Conservation (phyloP, 441 rosid species). For the Viola pubescens region DNA sequence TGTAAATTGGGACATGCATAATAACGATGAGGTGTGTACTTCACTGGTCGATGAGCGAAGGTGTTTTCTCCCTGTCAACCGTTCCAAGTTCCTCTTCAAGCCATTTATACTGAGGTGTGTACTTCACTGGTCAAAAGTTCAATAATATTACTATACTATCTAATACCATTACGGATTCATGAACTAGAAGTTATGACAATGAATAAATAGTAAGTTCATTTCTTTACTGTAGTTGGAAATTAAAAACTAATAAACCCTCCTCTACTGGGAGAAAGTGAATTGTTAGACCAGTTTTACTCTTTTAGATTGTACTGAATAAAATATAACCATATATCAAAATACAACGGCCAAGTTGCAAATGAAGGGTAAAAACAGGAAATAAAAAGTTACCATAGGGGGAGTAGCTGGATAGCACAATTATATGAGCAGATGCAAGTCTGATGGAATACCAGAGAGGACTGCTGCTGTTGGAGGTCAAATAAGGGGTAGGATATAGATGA, state of each 20-base stretch:
- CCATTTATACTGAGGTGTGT: conserved; percentile 45
- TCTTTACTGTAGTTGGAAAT: not conserved
- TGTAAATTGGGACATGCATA: conserved; percentile 42
- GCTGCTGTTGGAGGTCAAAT: conserved; percentile 43
- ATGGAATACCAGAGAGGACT: conserved; percentile 51
- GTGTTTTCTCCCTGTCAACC: conserved; percentile 43
- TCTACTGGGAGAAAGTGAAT: not conserved
- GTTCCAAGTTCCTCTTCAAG: conserved; percentile 31
- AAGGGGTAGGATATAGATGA: conserved; percentile 41
- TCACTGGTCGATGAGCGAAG: no score
- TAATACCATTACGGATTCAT: not conserved
- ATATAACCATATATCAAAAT: not conserved
- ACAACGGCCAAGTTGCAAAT: not conserved
- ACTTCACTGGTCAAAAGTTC: conserved; percentile 33
- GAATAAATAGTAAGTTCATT: not conserved
- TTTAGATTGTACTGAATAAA: no score
- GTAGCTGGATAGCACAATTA: conserved; percentile 53
- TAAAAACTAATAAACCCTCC: not conserved
- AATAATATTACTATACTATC: not conserved
- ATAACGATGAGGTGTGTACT: conserved; percentile 41
- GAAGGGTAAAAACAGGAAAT: not conserved
- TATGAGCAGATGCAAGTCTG: conserved; percentile 50
- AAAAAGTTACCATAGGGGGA: conserved; percentile 46
- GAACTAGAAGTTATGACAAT: not conserved
- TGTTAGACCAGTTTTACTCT: not conserved